Evolutionary conservation across 2,329 filamentous ascomycete genomes (phyloP).

Genomic region (Stagonosporopsis rhizophila): DNA sequence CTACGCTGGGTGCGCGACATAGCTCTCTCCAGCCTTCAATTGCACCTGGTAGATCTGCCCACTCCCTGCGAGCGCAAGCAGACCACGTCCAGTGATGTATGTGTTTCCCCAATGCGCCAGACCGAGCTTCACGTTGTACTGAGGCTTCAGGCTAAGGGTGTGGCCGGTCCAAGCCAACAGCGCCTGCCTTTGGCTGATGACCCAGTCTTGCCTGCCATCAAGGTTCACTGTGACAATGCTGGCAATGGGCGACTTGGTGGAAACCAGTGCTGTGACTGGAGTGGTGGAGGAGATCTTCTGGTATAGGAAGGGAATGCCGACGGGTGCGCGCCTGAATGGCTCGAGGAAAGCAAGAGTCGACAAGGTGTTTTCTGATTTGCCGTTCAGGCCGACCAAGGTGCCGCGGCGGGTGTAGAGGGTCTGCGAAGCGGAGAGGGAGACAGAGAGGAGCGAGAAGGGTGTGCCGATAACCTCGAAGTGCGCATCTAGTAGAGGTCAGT

Average conservation of each 20-base stretch:
- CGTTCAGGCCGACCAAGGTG: conserved; percentile 86
- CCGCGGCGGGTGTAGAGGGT: conserved; percentile 91
- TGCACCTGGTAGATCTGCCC: conserved; percentile 90
- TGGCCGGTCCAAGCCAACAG: conserved; percentile 97
- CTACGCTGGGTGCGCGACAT: conserved; percentile 79
- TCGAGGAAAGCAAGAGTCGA: conserved; percentile 89
- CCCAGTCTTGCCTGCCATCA: conserved; percentile 95
- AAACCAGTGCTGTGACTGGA: conserved; percentile 86
- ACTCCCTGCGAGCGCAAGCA: conserved; percentile 82
- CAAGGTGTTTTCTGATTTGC: conserved; percentile 88
- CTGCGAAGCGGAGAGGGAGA: conserved; percentile 90
- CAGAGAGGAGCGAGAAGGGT: conserved; percentile 91
- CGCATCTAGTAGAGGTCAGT: conserved; percentile 69
- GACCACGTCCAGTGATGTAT: conserved; percentile 82
- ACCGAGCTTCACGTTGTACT: conserved; percentile 75
- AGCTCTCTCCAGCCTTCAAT: conserved; percentile 82
- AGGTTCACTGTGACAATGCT: conserved; percentile 88
- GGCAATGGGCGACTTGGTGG: conserved; percentile 83
- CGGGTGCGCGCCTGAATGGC: conserved; percentile 77
- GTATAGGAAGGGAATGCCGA: conserved; percentile 94
- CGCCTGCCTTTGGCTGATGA: conserved; percentile 84
- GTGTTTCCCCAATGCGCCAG: conserved; percentile 92
- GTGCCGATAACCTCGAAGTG: conserved; percentile 92
- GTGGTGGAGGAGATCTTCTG: conserved; percentile 85
- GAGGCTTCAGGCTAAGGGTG: conserved; percentile 77